A percentile compares a stretch with the other conserved stretches of the same genome.
phyloP scores from a whole-genome alignment of 768 basidiomycete genomes.

The Leucosporidium scottii region DNA sequence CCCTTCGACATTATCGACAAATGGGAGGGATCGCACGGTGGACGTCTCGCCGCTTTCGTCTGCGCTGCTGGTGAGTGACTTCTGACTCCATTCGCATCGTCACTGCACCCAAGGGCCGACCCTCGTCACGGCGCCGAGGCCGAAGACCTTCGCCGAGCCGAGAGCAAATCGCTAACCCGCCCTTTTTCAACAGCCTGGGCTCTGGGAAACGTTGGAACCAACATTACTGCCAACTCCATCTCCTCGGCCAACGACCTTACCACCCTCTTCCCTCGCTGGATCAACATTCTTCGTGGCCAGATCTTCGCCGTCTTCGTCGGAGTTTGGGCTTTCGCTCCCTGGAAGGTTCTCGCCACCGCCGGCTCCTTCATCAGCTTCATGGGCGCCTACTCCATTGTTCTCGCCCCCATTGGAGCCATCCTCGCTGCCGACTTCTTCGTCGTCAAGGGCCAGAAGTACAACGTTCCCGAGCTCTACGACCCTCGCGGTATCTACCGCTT shows the following conservation, averaged over 20 bases:
- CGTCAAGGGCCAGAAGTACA: slow-evolving; percentile 61
- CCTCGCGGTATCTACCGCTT: slow-evolving; percentile 51
- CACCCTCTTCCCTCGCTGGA: slow-evolving; percentile 45
- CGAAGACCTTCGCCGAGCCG: slow-evolving; percentile 15
- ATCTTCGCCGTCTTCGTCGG: slow-evolving; percentile 64
- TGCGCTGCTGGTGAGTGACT: slow-evolving; percentile 5
- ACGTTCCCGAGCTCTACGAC: slow-evolving; percentile 76
- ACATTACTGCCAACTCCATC: slow-evolving; percentile 21
- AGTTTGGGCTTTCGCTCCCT: slow-evolving; percentile 22
- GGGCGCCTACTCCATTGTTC: slow-evolving; percentile 65
- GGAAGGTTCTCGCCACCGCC: slow-evolving; percentile 27
- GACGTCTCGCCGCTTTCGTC: slow-evolving; percentile 27
- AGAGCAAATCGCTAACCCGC: slow-evolving; percentile 35
- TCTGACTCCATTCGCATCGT: no score
- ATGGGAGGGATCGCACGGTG: slow-evolving; percentile 9
- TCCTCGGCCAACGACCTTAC: slow-evolving; percentile 15
- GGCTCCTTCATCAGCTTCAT: slow-evolving; percentile 21
- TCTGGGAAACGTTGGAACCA: slow-evolving; percentile 24
- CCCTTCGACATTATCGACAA: slow-evolving; percentile 27
- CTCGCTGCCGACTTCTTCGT: slow-evolving; percentile 69
- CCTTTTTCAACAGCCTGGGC: slow-evolving; percentile 21
- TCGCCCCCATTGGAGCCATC: slow-evolving; percentile 75
- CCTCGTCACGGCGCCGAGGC: no score
- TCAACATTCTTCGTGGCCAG: slow-evolving; percentile 70
- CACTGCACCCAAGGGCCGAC: no score